Evolutionary conservation across 2,329 filamentous ascomycete species (phyloP).

Genomic region (Cytospora leucostoma): DNA sequence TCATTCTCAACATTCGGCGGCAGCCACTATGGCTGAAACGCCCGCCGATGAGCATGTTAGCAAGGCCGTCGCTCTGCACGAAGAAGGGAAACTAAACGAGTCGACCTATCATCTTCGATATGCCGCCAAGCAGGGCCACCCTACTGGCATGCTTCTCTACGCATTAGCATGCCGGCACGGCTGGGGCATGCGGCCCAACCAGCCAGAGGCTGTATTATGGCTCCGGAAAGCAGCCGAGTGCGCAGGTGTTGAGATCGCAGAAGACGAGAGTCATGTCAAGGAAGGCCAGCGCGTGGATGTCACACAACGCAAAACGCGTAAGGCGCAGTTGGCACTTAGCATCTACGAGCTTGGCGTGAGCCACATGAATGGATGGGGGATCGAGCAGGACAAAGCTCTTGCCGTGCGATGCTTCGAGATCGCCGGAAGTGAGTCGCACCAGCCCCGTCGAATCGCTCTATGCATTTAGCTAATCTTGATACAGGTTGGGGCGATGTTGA

Average conservation of each 20-base stretch:
- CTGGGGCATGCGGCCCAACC: conserved; percentile 96
- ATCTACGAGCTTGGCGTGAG: conserved; percentile 96
- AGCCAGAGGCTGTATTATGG: conserved; percentile 88
- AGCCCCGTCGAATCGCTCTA: conserved; percentile 6
- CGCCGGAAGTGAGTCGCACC: conserved; percentile 67
- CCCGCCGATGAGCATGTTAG: conserved; percentile 85
- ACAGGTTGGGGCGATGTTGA: conserved; percentile 90
- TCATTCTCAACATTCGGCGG: conserved; percentile 46
- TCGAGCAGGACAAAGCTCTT: conserved; percentile 85
- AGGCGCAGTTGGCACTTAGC: conserved; percentile 90
- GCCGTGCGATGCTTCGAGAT: conserved; percentile 95
- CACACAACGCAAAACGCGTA: conserved; percentile 75
- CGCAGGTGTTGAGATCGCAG: conserved; percentile 78
- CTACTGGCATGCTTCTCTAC: conserved; percentile 94
- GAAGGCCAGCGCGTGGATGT: conserved; percentile 65
- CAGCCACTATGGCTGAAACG: conserved; percentile 62
- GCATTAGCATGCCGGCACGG: conserved; percentile 93
- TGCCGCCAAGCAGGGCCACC: conserved; percentile 80
- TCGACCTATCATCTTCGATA: conserved; percentile 95
- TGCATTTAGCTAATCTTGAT: conserved; percentile 31
- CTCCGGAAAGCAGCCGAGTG: conserved; percentile 86
- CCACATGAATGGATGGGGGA: conserved; percentile 98
- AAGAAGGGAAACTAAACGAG: conserved; percentile 83
- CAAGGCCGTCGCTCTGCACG: conserved; percentile 88
- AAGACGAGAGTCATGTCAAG: conserved; percentile 70